Percentiles rank a stretch among this genome's conserved stretches.
Evolutionary conservation across 805 yeast species (phyloP).

Genomic region (Suhomyces emberorum): DNA sequence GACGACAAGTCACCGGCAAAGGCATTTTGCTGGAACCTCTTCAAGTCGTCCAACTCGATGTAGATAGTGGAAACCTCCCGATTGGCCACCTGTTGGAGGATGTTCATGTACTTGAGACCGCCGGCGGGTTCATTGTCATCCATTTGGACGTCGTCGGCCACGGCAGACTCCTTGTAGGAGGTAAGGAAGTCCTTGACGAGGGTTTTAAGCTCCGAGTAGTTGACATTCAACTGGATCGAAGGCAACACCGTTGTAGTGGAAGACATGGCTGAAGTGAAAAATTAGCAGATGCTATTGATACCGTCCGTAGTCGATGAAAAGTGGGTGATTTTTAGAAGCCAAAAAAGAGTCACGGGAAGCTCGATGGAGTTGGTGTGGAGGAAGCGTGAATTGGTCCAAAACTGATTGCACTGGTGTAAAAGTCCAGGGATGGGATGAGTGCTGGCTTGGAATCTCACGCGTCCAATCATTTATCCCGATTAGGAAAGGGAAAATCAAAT

Average conservation of each 20-base stretch:
- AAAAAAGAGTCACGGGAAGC: too few relatives aligned
- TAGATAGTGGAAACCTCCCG: slow-evolving; percentile 67
- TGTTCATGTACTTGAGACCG: slow-evolving; percentile 59
- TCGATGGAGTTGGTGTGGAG: too few relatives aligned
- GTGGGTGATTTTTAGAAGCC: neutral
- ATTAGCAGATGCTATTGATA: too few relatives aligned
- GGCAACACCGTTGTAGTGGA: slow-evolving; percentile 46
- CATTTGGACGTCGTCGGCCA: slow-evolving; percentile 16
- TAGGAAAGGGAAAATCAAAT: too few relatives aligned
- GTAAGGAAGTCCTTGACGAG: slow-evolving; percentile 62
- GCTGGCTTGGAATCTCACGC: neutral
- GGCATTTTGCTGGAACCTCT: slow-evolving; percentile 56
- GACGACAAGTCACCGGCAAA: slow-evolving; percentile 10
- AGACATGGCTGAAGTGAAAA: slow-evolving; percentile 17
- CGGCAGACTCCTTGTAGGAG: slow-evolving; percentile 53
- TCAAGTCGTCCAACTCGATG: slow-evolving; percentile 83
- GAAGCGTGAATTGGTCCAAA: too few relatives aligned
- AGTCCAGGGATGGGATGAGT: slow-evolving; percentile 1
- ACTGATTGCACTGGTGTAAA: too few relatives aligned
- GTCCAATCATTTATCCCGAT: neutral
- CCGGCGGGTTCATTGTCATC: slow-evolving; percentile 8
- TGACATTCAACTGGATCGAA: slow-evolving; percentile 65
- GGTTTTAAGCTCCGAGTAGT: slow-evolving; percentile 62
- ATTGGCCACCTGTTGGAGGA: slow-evolving; percentile 79
- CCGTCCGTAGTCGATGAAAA: neutral